Evolutionary conservation across 2,329 filamentous ascomycete genomes (phyloP), one percentile per base, ranked within the genome.

Genomic region (Aspergillus sp.): DNA sequence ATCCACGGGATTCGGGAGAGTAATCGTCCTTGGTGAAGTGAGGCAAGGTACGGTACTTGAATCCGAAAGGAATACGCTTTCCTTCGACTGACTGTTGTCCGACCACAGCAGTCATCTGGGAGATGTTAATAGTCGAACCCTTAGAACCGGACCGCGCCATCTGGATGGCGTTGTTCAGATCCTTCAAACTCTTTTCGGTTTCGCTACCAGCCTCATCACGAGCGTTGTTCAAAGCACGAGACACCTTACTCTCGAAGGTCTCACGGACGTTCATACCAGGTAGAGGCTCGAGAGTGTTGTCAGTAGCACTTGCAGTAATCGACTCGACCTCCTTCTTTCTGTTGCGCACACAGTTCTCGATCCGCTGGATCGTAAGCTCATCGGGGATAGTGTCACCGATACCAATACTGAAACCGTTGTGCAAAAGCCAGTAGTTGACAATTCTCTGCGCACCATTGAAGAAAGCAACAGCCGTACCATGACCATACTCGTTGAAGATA

Each of bases 21-120:
- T 98, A 99, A 76, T 99, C 96, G 70, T 99, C 96, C 82, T 99
- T 99, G 66, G 95, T 96, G 78, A 99, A 99, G 78, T 99, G 95
- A 3, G 95, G 95, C 61, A 99, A 81, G 0, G 95, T 96, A 55
- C 95, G 89, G 76, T 99, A 98, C 76, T 98, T 97, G 87, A 99
- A 99, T 21, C 96, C 95, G 73, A 97, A 99, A 1, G 95, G 95
- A 81, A 99, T 96, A 82, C 95, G 95, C 80, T 96, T 96, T 71
- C 95, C 96, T 80, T 99, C 95, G 8, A 99, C 92, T 66, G 96
- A 96, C 76, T 99, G 96, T 76, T 99, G 95, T 66, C 96, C 95
- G 62, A 99, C 96, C 65, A 98, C 86, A 25, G 95, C 95, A 64
- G 93, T 96, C 95, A 99, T 99, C 79, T 99, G 95, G 15, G 96